Base-by-base conservation (phyloP, 1,284 basidiomycete species). In the Apiotrichum siamense region DNA sequence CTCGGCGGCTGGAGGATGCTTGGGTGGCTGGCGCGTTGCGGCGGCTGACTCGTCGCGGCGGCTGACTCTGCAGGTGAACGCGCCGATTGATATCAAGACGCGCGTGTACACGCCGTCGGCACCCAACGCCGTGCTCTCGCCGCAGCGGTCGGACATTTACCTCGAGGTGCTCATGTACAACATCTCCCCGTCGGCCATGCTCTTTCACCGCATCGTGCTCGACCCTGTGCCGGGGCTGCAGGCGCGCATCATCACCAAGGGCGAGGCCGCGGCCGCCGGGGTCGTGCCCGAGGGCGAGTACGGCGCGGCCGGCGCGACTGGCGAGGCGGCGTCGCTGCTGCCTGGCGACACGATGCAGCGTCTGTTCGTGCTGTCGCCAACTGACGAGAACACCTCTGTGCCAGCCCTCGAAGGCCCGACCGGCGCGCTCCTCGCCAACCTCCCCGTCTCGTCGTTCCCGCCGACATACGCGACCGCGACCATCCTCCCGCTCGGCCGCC, bases 141-240 rank as follows among this genome's bases (percentile, higher is more conserved):
- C 63, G 3, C 83, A 87, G 60, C 79, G 87, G 37, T 83, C 86
- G 44, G 87, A 88, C 56, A 79, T 90, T 21, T 90, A 89, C 66
- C 81, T 92, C 18, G 89, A 93, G 68, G 81, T 91, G 0, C 86
- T 91, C 62, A 83, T 91, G 27, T 88, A 92, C 66, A 93, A 93
- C 61, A 75, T 85, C 47, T 88, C 87, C 0, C 79, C 80, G 47
- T 83, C 85, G 17, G 80, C 84, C 0, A 80, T 92, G 73, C 81
- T 81, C 73, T 86, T 93, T 50, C 84, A 87, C 57, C 77, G 78
- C 17, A 84, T 91, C 75, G 72, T 76, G 12, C 80, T 93, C 47
- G 85, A 89, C 58, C 80, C 83, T 40, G 80, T 81, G 1, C 83
- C 86, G 4, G 83, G 81, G 0, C 87, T 88, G 82, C 69, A 75